Evolutionary conservation across 2,329 filamentous ascomycete genomes (phyloP).

Genomic region (Colletotrichum sp.): DNA sequence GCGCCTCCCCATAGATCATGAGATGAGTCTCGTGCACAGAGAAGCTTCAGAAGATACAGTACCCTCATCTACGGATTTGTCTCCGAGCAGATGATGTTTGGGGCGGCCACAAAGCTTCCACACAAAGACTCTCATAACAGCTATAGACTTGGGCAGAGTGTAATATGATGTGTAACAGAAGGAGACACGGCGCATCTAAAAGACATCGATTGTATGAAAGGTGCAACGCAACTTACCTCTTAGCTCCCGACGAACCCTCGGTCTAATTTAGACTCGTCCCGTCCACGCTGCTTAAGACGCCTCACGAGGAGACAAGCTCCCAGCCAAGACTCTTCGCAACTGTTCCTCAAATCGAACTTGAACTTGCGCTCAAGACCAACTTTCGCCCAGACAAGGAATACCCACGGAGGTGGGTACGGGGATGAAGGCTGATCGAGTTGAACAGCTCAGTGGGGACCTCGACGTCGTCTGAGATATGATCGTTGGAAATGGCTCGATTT

Average conservation of each 20-base stretch:
- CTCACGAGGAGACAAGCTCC: background rate
- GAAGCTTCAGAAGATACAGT: background rate
- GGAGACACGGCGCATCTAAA: background rate
- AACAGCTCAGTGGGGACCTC: background rate
- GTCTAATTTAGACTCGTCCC: background rate
- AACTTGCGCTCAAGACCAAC: background rate
- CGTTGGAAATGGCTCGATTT: background rate
- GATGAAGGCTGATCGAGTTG: constrained; percentile 9
- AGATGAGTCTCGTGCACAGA: background rate
- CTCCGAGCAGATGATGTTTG: background rate
- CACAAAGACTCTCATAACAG: background rate
- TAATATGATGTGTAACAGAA: background rate
- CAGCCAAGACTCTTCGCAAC: background rate
- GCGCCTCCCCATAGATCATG: background rate
- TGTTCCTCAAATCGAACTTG: background rate
- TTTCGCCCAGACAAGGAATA: background rate
- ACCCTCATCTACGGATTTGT: background rate
- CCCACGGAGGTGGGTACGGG: background rate
- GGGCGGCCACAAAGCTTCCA: background rate
- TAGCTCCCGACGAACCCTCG: background rate
- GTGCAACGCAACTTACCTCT: background rate
- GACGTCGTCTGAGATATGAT: background rate
- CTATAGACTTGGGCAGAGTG: background rate
- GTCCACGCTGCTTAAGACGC: background rate
- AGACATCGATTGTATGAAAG: background rate